Base-by-base conservation (phyloP, 441 rosid genomes). In the Mallotus repandus region DNA sequence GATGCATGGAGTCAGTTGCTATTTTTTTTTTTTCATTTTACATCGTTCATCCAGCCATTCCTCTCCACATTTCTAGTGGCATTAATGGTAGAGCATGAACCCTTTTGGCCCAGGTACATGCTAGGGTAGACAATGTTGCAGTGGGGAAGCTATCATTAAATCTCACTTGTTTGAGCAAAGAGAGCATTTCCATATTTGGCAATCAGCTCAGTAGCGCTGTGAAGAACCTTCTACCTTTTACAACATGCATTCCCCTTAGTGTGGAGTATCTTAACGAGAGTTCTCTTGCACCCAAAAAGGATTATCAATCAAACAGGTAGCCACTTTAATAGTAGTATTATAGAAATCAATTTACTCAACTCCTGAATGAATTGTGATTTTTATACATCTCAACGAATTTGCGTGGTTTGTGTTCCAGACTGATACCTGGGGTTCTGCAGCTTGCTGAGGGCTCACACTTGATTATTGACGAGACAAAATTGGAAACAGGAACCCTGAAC, bases 141-240 rank as follows among this genome's bases (percentile, higher is more conserved):
- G 91, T 95, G 7, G 98, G 99, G 82, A 92, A 95, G 86, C 91
- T 95, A 77, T 89, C 99, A 14, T 79, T 91, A 50, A 95, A 92
- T 74, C 91, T 92, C 55, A 88, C 82, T 25, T 78, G 89, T 79
- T 84, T 91, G 67, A 89, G 68, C 84, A 91, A 83, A 79, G 96
- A 95, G 71, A 89, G 83, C 63, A 79, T 81, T 71, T 87, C 94
- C 19, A 70, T 89, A 55, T 92, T 91, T 35, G 97, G 92, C 59
- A 73, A 75, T 48, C 82, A 69, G 68, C 88, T 92, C 66, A 71
- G 75, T 19, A 56, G 43, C 55, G 87, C 86, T 52, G 63, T 91
- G 71, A 80, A 86, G 86, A 83, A 81, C 76, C 88, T 95, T 74
- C 81, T 89, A 63, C 98, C 99, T 15, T 88, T 88, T 74, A 84